These are phyloP conservation scores for Choanephora cucurbitarum DNA, from an alignment of 371 early-diverging fungal genomes.

Conservation along the genomic window DNA sequence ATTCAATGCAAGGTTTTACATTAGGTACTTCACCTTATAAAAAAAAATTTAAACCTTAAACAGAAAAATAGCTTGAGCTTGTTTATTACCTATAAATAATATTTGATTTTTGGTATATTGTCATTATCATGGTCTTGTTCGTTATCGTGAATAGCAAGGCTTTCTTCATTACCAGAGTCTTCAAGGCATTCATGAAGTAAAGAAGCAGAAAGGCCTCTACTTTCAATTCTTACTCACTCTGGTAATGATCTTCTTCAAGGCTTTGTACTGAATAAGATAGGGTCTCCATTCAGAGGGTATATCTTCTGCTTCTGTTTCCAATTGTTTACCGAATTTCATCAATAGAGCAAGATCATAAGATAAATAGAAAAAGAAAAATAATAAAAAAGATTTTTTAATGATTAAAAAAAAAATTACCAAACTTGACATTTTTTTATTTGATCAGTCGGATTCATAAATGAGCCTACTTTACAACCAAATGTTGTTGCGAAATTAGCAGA, in stretches of 20 bases:
- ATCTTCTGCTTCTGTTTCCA: conserved; percentile 64
- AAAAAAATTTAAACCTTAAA: too few relatives aligned
- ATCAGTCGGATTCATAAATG: conserved; percentile 59
- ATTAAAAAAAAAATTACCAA: conserved; percentile 51
- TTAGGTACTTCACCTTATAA: conserved; percentile 49
- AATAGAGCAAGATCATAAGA: background rate
- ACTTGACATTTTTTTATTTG: conserved; percentile 47
- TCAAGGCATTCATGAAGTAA: conserved; percentile 25
- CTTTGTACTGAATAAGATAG: conserved; percentile 69
- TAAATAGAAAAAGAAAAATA: conserved; percentile 1
- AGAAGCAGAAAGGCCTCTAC: conserved; percentile 52
- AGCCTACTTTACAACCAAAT: conserved; percentile 59
- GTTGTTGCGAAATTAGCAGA: conserved; percentile 64
- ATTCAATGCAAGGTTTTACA: conserved; percentile 46
- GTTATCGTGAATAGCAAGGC: background rate
- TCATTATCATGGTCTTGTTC: conserved; percentile 7
- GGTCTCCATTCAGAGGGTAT: conserved; percentile 71
- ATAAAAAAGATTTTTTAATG: conserved; percentile 1
- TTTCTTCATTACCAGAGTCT: background rate
- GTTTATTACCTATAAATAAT: conserved; percentile 57
- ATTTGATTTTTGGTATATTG: conserved; percentile 44
- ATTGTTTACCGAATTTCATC: conserved; percentile 79
- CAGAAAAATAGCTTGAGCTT: too few relatives aligned
- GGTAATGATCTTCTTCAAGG: conserved; percentile 64
- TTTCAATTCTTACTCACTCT: conserved; percentile 70